Evolutionary conservation across 202 grass and related monocot genomes (phyloP).

Genomic region (Thinopyrum obtusiflorum): DNA sequence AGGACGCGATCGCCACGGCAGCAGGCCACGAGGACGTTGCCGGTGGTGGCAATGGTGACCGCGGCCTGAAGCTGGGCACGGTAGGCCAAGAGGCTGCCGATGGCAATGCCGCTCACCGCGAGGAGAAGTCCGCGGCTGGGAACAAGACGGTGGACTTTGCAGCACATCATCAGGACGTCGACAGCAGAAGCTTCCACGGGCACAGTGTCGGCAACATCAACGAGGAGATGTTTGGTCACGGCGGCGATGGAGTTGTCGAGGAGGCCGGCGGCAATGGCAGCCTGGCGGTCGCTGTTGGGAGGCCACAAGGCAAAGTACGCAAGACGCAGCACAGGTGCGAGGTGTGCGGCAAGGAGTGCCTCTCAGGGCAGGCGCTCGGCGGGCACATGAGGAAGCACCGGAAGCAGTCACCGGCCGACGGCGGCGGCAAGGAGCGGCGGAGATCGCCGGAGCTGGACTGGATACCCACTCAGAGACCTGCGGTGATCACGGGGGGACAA

Average conservation of each 20-base stretch:
- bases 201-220: background rate
- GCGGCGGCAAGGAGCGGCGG: background rate
- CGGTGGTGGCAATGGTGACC: background rate
- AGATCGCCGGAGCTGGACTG: background rate
- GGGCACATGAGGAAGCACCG: constrained; percentile 52
- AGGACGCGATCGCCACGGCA: background rate
- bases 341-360: constrained; percentile 28
- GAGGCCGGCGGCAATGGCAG: background rate
- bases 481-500: background rate
- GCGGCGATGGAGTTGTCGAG: background rate
- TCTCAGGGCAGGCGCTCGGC: constrained; percentile 30
- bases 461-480: background rate
- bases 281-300: background rate
- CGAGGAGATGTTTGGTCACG: background rate
- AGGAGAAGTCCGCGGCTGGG: background rate
- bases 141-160: background rate
- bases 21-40: background rate
- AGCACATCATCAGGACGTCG: background rate
- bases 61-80: background rate
- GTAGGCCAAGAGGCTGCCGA: background rate
- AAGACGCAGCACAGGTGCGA: constrained; percentile 28
- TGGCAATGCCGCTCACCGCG: background rate
- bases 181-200: background rate
- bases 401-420: background rate
- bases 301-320: background rate